phyloP scores from a whole-genome alignment of 495 filamentous ascomycete species.

The Penicillium angulare region DNA sequence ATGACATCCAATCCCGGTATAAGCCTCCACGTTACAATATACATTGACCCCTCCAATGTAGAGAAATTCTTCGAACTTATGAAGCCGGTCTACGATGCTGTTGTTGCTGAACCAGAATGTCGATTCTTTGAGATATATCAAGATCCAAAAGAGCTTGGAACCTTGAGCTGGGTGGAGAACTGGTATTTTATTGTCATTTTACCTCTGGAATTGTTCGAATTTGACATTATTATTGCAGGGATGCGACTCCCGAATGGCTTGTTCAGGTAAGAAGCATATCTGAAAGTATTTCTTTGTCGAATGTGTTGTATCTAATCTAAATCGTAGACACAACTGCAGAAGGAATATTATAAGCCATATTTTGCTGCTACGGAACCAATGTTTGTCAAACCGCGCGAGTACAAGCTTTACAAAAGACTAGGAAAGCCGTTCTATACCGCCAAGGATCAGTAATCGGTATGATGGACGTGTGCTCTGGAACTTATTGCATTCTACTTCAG shows the following conservation, averaged over 20 bases:
- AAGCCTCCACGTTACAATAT: conserved; percentile 41
- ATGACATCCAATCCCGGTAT: conserved; percentile 1
- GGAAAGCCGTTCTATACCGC: conserved; percentile 29
- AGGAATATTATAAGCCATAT: conserved; percentile 52
- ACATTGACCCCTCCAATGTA: conserved; percentile 41
- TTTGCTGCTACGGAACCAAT: conserved; percentile 45
- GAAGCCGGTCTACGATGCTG: conserved; percentile 38
- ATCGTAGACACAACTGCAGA: conserved; percentile 45
- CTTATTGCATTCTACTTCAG: no score
- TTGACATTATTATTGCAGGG: conserved; percentile 16
- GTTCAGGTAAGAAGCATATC: no score
- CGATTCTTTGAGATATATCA: conserved; percentile 50
- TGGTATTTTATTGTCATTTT: no score
- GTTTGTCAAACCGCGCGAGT: conserved; percentile 46
- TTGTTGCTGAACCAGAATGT: conserved; percentile 45
- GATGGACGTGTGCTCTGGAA: no score
- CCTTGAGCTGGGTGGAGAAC: conserved; percentile 46
- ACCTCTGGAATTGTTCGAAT: no score
- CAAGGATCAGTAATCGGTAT: conserved; percentile 19
- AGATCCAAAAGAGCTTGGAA: conserved; percentile 38
- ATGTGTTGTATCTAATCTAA: neutral
- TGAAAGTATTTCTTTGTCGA: neutral
- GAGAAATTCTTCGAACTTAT: conserved; percentile 40
- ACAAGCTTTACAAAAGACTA: conserved; percentile 35
- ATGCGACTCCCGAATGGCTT: conserved; percentile 38